Evolutionary conservation across 1,284 basidiomycete species (phyloP), one percentile per base, ranked within the genome.

Genomic region (Pseudozyma sp.): DNA sequence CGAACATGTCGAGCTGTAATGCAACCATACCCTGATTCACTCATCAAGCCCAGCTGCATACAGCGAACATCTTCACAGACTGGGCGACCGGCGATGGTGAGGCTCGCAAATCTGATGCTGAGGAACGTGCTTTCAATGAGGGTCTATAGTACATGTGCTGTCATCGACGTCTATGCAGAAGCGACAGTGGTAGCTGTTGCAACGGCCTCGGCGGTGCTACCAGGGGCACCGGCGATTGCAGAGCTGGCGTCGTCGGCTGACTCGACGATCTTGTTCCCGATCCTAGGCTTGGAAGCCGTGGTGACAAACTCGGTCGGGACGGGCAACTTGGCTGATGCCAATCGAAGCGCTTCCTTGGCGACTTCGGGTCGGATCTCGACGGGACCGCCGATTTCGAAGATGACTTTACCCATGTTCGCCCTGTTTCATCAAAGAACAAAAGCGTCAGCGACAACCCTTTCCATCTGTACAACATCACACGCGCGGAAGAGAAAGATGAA

Each of bases 311-410:
- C 95, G 84, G 93, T 94, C 60, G 88, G 88, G 2, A 92, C 92
- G 0, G 96, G 95, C 17, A 99, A 88, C 84, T 97, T 97, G 59
- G 90, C 90, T n/a, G 92, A 88, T 7, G 94, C 96, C 67, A 94
- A 90, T 53, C 92, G 91, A 57, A 98, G 89, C 5, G 94, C 93
- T 84, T 97, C 93, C 79, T 92, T 90, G 19, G 97, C 96, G 51
- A 98, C 88, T 84, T 97, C 94, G 79, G 94, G 92, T 75, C 94
- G 90, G 66, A 99, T 91, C 10, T 92, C 92, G 13, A 83, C 80
- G 5, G 88, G 89, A 6, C 96, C 96, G 0, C 94, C 94, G 77
- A 99, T 91, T 84, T 99, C 97, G 75, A 99, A 93, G 24, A 99
- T 89, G 8, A 98, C 94, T 47, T 92, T 90, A 5, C 95, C 95